Percentiles rank a stretch among this genome's conserved stretches.
Conservation (phyloP, 495 filamentous ascomycete species). For the Xylaria flabelliformis region DNA sequence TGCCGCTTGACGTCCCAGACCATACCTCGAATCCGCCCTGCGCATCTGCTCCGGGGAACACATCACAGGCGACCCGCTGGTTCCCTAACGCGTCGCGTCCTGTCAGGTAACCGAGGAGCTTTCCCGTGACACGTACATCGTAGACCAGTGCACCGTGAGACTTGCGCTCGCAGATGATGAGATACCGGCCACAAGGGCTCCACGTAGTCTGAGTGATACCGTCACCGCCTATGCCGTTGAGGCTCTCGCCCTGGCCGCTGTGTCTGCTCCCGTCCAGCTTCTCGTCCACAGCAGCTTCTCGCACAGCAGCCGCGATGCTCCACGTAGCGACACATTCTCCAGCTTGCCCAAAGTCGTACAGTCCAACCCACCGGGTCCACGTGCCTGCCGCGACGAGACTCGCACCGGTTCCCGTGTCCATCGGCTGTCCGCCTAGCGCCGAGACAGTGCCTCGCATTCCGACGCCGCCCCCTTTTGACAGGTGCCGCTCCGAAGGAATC, state of each 20-base stretch:
- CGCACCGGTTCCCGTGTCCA: constrained; percentile 33
- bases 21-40: constrained; percentile 73
- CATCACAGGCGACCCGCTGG: constrained; percentile 79
- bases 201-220: constrained; percentile 79
- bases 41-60: constrained; percentile 54
- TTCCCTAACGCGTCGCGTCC: constrained; percentile 76
- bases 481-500: constrained; percentile 75
- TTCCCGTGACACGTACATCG: constrained; percentile 77
- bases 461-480: constrained; percentile 69
- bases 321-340: constrained; percentile 75
- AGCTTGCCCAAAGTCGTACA: constrained; percentile 73
- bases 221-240: constrained; percentile 56
- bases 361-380: constrained; percentile 73
- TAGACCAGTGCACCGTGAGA: constrained; percentile 78
- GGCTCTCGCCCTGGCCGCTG: background rate
- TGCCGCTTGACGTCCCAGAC: constrained; percentile 83
- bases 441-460: constrained; percentile 88
- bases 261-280: background rate
- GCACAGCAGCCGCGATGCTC: constrained; percentile 49
- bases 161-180: constrained; percentile 85
- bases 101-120: constrained; percentile 70
- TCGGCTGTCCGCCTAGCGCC: constrained; percentile 57
- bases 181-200: constrained; percentile 86
- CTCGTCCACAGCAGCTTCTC: constrained; percentile 34
- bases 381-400: constrained; percentile 82